phyloP scores from a whole-genome alignment of 768 basidiomycete genomes.

The Xerocomellus intermedius region DNA sequence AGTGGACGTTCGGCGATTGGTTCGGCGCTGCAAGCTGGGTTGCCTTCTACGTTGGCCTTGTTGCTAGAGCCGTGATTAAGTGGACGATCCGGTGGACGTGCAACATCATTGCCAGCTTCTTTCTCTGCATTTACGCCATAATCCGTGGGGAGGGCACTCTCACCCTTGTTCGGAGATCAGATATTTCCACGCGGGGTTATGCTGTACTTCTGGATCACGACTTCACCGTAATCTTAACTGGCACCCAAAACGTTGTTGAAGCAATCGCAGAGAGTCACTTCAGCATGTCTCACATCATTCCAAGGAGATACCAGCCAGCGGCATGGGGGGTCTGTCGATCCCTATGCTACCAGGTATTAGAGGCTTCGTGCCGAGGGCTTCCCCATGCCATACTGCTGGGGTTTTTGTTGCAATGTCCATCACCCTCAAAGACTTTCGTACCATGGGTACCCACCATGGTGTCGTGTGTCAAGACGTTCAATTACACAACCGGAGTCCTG shows the following conservation, averaged over 20 bases:
- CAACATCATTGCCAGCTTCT: neutral
- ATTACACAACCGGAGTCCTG: too few species aligned
- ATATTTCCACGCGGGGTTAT: neutral
- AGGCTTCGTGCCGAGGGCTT: neutral
- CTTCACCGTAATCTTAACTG: neutral
- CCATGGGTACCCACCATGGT: neutral
- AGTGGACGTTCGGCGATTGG: neutral
- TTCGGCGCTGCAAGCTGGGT: neutral
- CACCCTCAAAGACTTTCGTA: neutral
- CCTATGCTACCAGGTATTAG: neutral
- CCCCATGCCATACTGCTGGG: neutral
- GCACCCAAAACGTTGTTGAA: neutral
- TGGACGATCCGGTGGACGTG: too few species aligned
- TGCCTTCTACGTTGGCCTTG: neutral
- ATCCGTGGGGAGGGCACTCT: neutral
- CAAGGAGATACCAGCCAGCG: neutral
- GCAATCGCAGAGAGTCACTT: slow-evolving; percentile 5
- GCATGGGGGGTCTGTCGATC: neutral
- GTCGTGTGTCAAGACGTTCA: too few species aligned
- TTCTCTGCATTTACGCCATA: neutral
- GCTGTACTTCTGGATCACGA: slow-evolving; percentile 3
- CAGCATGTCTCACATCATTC: neutral
- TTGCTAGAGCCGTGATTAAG: neutral
- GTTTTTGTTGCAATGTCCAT: neutral
- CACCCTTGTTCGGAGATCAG: slow-evolving; percentile 1